A percentile compares a stretch with the other conserved stretches of the same genome.
Evolutionary conservation across 2,329 filamentous ascomycete genomes (phyloP).

Genomic region (Tolypocladium capitatum): DNA sequence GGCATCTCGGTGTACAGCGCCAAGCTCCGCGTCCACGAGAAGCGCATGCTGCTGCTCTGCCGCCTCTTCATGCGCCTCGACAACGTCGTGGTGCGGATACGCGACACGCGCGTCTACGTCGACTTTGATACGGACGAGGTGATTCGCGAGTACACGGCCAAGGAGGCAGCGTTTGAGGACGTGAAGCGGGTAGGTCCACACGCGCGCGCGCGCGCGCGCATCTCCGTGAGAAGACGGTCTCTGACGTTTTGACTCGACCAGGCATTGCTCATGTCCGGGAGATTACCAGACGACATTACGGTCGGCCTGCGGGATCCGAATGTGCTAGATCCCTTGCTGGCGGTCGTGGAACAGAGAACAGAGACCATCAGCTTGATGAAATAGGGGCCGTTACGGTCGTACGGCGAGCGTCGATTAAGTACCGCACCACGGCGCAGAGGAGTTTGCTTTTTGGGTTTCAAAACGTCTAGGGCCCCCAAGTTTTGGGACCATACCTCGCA

Average conservation of each 20-base stretch:
- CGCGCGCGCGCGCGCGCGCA: not conserved
- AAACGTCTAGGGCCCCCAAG: not conserved
- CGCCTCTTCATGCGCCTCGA: slow-evolving; percentile 90
- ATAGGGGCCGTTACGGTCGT: not conserved
- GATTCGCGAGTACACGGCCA: slow-evolving; percentile 79
- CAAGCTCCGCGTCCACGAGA: slow-evolving; percentile 88
- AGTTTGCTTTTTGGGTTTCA: not conserved
- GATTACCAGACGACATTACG: slow-evolving; percentile 57
- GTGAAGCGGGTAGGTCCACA: slow-evolving; percentile 51
- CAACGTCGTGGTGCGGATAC: slow-evolving; percentile 72
- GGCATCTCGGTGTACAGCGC: slow-evolving; percentile 82
- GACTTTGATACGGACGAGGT: slow-evolving; percentile 73
- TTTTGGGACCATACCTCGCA: not conserved
- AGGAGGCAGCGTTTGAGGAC: slow-evolving; percentile 67
- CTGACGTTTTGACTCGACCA: slow-evolving; percentile 11
- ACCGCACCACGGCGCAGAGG: slow-evolving; percentile 1
- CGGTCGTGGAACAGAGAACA: slow-evolving; percentile 52
- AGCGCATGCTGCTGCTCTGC: slow-evolving; percentile 69
- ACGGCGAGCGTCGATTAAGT: not conserved
- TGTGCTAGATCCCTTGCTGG: slow-evolving; percentile 54
- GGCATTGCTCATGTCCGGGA: slow-evolving; percentile 35
- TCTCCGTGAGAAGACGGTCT: not conserved
- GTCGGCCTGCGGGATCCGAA: slow-evolving; percentile 71
- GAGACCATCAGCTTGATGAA: slow-evolving; percentile 30
- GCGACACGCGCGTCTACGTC: slow-evolving; percentile 84